phyloP scores from a whole-genome alignment of 1,284 basidiomycete species.

The Kalmanozyma brasiliensis region DNA sequence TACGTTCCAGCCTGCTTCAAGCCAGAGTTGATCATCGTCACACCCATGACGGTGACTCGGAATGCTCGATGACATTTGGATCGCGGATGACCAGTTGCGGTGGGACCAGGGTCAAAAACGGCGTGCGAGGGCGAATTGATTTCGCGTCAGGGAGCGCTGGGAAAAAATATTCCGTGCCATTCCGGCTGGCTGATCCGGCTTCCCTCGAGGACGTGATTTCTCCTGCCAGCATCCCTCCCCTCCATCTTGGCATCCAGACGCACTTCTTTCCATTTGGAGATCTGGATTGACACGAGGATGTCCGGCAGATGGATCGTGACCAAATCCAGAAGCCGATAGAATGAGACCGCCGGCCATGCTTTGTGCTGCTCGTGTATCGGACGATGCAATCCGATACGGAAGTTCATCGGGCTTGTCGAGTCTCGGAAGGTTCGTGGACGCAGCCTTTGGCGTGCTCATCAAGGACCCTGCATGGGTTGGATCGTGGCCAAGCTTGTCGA shows the following conservation, averaged over 20 bases:
- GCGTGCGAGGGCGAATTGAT: conserved; percentile 8
- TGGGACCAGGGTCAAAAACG: neutral
- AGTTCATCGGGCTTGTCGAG: conserved; percentile 1
- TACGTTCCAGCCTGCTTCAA: neutral
- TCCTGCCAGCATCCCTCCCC: too few relatives aligned
- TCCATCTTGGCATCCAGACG: conserved; percentile 4
- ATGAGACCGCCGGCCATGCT: conserved; percentile 4
- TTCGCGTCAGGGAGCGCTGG: conserved; percentile 1
- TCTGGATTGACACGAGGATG: too few relatives aligned
- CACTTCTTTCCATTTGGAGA: too few relatives aligned
- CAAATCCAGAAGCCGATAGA: neutral
- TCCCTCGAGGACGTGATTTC: neutral
- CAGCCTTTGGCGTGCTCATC: too few relatives aligned
- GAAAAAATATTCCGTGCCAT: conserved; percentile 10
- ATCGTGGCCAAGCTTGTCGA: too few relatives aligned
- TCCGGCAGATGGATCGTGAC: conserved; percentile 1
- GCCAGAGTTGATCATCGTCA: neutral
- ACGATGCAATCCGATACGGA: neutral
- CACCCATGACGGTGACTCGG: neutral
- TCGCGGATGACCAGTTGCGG: neutral
- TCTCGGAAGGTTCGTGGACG: too few relatives aligned
- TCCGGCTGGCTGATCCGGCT: neutral
- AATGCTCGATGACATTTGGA: neutral
- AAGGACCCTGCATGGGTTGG: too few relatives aligned
- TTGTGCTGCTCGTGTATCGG: neutral